Base-by-base conservation (phyloP, 768 basidiomycete species). In the Phylloporus sp. region DNA sequence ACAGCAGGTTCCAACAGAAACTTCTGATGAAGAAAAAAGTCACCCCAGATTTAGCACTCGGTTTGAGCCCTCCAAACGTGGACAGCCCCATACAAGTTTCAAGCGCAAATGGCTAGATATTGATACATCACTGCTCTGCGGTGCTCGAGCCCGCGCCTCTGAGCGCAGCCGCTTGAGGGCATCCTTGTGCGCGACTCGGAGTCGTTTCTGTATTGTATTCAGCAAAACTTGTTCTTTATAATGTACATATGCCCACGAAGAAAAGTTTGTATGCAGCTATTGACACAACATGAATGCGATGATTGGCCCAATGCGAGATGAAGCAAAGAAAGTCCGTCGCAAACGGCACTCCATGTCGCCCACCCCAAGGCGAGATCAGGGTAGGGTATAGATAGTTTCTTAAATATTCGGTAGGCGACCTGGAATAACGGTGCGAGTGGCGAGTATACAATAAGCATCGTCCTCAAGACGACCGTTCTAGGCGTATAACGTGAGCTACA, bases 251-350 rank as follows among this genome's bases (percentile, higher is more conserved):
- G 66, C 66, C 57, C 56, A 63, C 55, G 53, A 50, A 57, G 49
- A 45, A 52, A 44, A 40, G 44, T 46, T 50, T 53, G 57, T 63
- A 68, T 65, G 64, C 65, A 50, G 54, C 57, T 66, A 66, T 68
- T 58, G 64, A 66, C 58, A 66, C 64, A 65, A 68, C 66, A 66
- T 66, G 59, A 61, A 46, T 64, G 64, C 57, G 57, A 50, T 38
- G 43, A 49, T 53, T n/a, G n/a, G 56, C 49, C 52, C 50, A 55
- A 57, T 64, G 64, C 35, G 51, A 61, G 35, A 63, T 63, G 60
- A 63, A 63, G 62, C 62, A 64, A 22, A 21, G 32, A 4, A 36
- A 28, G 51, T 51, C 59, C 54, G 24, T 53, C 53, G 46, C 57
- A 49, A 44, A 38, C 46, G 9, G 36, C 38, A 51, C 49, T 53